phyloP scores from a whole-genome alignment of 202 grass and related monocot species.

The Sporobolus alterniflorus region DNA sequence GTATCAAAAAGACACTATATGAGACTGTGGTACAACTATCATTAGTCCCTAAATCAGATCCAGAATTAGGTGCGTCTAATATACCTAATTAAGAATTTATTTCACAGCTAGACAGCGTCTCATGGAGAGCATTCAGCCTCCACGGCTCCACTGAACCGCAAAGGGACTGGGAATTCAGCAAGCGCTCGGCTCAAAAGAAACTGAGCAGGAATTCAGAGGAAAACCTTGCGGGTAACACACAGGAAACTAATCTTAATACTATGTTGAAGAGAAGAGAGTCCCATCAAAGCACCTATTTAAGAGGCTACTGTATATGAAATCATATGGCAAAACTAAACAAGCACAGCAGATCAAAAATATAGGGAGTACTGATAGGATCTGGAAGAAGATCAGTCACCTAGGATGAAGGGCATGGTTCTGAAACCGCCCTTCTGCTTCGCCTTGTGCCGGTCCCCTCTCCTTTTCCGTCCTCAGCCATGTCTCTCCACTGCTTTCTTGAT shows the following conservation, averaged over 20 bases:
- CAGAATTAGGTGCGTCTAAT: too few relatives aligned
- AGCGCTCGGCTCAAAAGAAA: background rate
- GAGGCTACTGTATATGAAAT: background rate
- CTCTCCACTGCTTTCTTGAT: too few relatives aligned
- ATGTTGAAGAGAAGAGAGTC: background rate
- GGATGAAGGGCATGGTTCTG: slow-evolving; percentile 18
- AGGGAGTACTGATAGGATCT: background rate
- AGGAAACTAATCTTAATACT: background rate
- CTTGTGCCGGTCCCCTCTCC: background rate
- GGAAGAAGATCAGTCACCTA: background rate
- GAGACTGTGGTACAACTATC: too few relatives aligned
- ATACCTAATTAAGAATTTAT: too few relatives aligned
- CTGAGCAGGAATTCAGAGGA: background rate
- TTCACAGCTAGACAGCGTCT: background rate
- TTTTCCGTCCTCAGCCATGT: background rate
- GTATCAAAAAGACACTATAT: too few relatives aligned
- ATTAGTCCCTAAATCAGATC: too few relatives aligned
- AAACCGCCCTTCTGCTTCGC: background rate
- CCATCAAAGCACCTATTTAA: background rate
- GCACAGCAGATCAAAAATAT: background rate
- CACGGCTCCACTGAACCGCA: background rate
- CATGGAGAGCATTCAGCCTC: background rate
- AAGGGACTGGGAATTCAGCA: background rate
- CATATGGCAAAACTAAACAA: background rate
- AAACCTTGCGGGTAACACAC: background rate